phyloP scores from a whole-genome alignment of 176 grass and related monocot species.

The Eleusine indica region DNA sequence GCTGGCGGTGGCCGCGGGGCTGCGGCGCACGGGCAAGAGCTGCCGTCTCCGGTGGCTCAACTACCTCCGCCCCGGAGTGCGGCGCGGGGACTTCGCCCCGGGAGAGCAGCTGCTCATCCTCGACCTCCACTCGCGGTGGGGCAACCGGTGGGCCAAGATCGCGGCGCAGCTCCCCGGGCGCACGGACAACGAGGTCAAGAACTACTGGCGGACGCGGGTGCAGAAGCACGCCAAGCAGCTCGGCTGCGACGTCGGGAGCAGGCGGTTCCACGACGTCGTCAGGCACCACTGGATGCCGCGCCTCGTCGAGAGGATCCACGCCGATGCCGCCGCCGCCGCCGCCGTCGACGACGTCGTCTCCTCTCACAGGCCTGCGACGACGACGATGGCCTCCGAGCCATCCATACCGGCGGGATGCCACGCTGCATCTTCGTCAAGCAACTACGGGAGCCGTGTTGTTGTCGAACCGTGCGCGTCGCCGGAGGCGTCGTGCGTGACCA shows the following conservation, averaged over 20 bases:
- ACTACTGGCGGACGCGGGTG: conserved; percentile 89
- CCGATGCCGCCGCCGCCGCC: conserved; percentile 25
- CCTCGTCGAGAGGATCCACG: conserved; percentile 70
- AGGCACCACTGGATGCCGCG: conserved; percentile 80
- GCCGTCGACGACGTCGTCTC: neutral
- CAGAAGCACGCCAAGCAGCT: conserved; percentile 90
- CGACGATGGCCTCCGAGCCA: too few relatives aligned
- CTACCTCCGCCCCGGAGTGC: conserved; percentile 89
- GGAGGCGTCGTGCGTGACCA: conserved; percentile 34
- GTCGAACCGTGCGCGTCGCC: neutral
- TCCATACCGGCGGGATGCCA: neutral
- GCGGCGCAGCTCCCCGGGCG: conserved; percentile 67
- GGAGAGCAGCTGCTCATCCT: conserved; percentile 93
- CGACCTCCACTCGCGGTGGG: conserved; percentile 91
- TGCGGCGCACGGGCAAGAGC: conserved; percentile 84
- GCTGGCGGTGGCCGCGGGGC: conserved; percentile 59
- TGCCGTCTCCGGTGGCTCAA: conserved; percentile 93
- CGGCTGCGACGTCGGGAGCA: conserved; percentile 72
- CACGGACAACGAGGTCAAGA: conserved; percentile 94
- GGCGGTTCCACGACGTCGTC: conserved; percentile 70
- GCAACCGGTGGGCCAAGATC: conserved; percentile 90
- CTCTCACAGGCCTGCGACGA: neutral
- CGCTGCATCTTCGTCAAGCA: too few relatives aligned
- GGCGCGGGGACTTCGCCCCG: conserved; percentile 78
- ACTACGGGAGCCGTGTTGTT: neutral